These are phyloP conservation scores for Lathyrus sativus DNA, from an alignment of 306 rosid genomes.

Conservation along the genomic window DNA sequence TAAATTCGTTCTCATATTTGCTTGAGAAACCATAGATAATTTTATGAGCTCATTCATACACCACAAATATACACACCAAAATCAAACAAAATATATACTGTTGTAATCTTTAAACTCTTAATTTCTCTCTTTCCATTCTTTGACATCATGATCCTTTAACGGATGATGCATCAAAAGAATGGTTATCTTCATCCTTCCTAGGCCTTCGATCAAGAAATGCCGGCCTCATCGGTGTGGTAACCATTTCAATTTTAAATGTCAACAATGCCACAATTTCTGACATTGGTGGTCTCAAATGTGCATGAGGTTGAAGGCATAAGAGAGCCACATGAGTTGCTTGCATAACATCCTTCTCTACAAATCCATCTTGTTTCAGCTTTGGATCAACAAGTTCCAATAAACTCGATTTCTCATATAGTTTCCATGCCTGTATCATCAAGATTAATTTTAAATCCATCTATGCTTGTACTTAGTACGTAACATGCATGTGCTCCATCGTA, in stretches of 20 bases:
- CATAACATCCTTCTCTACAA: slow-evolving; percentile 56
- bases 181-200: slow-evolving; percentile 36
- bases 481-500: no score
- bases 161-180: slow-evolving; percentile 46
- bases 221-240: slow-evolving; percentile 61
- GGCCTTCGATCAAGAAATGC: slow-evolving; percentile 54
- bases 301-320: slow-evolving; percentile 72
- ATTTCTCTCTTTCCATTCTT: background rate
- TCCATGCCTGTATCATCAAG: slow-evolving; percentile 63
- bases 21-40: background rate
- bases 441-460: background rate
- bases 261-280: slow-evolving; percentile 73
- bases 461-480: no score
- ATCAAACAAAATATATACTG: background rate
- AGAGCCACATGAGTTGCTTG: slow-evolving; percentile 73
- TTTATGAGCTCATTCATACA: slow-evolving; percentile 1
- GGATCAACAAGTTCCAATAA: slow-evolving; percentile 60
- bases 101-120: background rate
- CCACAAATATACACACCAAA: background rate
- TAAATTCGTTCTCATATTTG: background rate
- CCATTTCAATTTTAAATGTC: slow-evolving; percentile 60
- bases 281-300: slow-evolving; percentile 74
- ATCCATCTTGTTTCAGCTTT: slow-evolving; percentile 55
- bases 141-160: background rate
- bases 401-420: slow-evolving; percentile 52